Conservation (phyloP, 805 yeast species). For the Ogataea henricii region DNA sequence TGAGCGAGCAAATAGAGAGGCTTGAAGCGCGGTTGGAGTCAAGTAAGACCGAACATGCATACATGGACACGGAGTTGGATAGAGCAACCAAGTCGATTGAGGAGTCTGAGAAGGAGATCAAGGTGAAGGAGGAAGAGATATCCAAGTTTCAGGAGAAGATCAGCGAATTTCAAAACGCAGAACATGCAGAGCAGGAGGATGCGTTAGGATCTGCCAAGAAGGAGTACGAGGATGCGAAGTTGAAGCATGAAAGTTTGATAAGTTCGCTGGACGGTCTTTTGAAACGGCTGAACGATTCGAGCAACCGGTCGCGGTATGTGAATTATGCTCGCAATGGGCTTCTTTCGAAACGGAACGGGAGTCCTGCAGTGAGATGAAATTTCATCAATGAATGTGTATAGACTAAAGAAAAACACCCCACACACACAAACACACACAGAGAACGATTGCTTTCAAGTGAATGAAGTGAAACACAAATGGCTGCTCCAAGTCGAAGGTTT, state of each 20-base stretch:
- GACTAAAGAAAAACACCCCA: background rate
- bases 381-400: too few relatives aligned
- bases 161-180: conserved; percentile 8
- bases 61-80: conserved; percentile 59
- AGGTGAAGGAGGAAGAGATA: conserved; percentile 14
- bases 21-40: conserved; percentile 47
- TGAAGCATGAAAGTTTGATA: conserved; percentile 14
- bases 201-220: conserved; percentile 14
- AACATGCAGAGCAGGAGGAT: background rate
- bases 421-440: too few relatives aligned
- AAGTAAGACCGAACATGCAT: conserved; percentile 58
- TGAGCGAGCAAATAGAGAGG: conserved; percentile 48
- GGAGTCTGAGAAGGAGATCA: conserved; percentile 43
- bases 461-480: background rate
- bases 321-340: conserved; percentile 29
- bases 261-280: conserved; percentile 19
- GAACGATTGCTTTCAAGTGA: too few relatives aligned
- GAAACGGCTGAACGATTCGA: conserved; percentile 24
- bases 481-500: background rate
- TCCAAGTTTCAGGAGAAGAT: conserved; percentile 5
- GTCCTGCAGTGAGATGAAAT: conserved; percentile 20
- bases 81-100: conserved; percentile 52
- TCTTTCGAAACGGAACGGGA: conserved; percentile 20
- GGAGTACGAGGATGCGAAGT: conserved; percentile 9
- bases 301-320: conserved; percentile 27